Percentiles rank a stretch among this genome's conserved stretches.
phyloP scores from a whole-genome alignment of 75 land plant genomes.

The Azolla pinnata region DNA sequence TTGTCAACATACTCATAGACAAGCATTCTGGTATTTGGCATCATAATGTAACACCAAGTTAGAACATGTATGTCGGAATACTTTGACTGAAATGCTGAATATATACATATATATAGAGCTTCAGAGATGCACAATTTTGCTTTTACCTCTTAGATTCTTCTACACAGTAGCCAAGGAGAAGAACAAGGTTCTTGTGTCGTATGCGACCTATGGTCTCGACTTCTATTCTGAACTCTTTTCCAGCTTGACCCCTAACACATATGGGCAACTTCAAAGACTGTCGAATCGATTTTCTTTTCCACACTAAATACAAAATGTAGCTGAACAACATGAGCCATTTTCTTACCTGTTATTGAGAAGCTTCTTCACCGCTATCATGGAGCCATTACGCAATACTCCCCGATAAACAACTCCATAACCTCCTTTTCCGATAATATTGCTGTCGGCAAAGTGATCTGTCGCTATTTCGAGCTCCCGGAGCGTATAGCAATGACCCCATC shows the following conservation, averaged over 20 bases:
- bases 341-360: conserved; percentile 54
- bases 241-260: conserved; percentile 68
- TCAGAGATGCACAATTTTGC: not conserved
- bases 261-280: not conserved
- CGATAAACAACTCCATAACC: conserved; percentile 63
- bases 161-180: conserved; percentile 83
- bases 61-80: not conserved
- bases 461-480: conserved; percentile 48
- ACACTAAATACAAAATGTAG: not conserved
- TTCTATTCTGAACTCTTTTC: conserved; percentile 91
- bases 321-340: not conserved
- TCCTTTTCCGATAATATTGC: conserved; percentile 67
- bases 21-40: conserved; percentile 97
- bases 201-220: conserved; percentile 97
- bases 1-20: conserved; percentile 93
- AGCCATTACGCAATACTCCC: conserved; percentile 42
- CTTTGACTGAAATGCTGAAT: not conserved
- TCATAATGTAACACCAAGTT: not conserved
- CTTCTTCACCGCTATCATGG: conserved; percentile 53
- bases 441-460: conserved; percentile 38
- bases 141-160: conserved; percentile 87
- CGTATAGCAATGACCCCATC: conserved; percentile 70
- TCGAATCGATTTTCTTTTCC: not conserved
- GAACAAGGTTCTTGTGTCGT: conserved; percentile 86
- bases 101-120: not conserved